phyloP scores from a whole-genome alignment of 805 yeast species.

The Wickerhamomyces bovis region DNA sequence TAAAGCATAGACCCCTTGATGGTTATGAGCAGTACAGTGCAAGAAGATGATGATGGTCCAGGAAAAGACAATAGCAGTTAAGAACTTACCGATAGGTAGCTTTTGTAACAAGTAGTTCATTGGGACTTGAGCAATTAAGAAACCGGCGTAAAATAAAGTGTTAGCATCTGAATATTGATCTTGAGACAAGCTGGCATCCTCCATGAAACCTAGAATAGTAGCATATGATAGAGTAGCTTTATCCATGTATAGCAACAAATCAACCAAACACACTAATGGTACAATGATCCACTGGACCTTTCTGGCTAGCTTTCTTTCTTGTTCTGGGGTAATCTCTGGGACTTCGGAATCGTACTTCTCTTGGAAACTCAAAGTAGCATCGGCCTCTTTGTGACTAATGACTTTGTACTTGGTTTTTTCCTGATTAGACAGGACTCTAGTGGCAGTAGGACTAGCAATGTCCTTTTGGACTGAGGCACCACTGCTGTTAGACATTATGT shows the following conservation, averaged over 20 bases:
- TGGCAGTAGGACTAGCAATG: background rate
- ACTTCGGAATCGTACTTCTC: conserved; percentile 27
- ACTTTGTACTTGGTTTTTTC: conserved; percentile 15
- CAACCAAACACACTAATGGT: conserved; percentile 32
- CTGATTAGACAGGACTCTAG: background rate
- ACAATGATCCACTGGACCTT: conserved; percentile 34
- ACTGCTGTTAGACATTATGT: background rate
- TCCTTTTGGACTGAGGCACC: background rate
- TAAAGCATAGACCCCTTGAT: conserved; percentile 39
- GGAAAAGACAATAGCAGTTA: conserved; percentile 30
- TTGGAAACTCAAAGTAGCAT: conserved; percentile 33
- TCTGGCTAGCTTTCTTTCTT: conserved; percentile 32
- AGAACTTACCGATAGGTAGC: conserved; percentile 34
- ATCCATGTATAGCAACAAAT: conserved; percentile 42
- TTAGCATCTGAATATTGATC: conserved; percentile 42
- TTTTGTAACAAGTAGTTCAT: conserved; percentile 40
- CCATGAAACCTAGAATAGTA: conserved; percentile 41
- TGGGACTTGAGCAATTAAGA: conserved; percentile 39
- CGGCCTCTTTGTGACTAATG: conserved; percentile 33
- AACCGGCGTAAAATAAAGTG: conserved; percentile 49
- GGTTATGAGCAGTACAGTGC: conserved; percentile 39
- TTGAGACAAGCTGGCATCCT: conserved; percentile 39
- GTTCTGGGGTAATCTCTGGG: conserved; percentile 36
- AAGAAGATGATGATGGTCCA: conserved; percentile 46
- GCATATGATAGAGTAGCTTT: conserved; percentile 47